These are phyloP conservation scores for Gyromitra esculenta DNA, from an alignment of 2,329 filamentous ascomycete genomes.

Conservation along the genomic window DNA sequence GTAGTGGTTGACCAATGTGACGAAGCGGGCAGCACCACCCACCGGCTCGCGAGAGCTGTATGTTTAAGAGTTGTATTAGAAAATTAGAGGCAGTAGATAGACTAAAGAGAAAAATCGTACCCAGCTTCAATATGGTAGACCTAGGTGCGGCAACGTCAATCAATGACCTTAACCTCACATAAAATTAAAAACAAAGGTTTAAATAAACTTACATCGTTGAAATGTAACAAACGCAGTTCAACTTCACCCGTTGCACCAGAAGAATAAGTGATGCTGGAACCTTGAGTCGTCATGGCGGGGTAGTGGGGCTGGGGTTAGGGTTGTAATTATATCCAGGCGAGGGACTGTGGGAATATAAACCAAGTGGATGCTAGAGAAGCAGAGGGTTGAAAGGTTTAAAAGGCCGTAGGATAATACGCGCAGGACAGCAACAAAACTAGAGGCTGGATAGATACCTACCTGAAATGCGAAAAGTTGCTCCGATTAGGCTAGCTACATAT, in stretches of 20 bases:
- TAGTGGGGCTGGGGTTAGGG: slow-evolving; percentile 32
- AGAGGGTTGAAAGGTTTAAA: slow-evolving; percentile 8
- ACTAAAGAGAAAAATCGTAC: slow-evolving; percentile 54
- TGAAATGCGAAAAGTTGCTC: neutral
- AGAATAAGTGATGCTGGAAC: slow-evolving; percentile 54
- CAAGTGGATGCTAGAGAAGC: neutral
- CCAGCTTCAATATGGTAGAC: slow-evolving; percentile 81
- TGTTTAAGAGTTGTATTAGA: slow-evolving; percentile 30
- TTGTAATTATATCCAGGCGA: neutral
- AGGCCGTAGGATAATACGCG: neutral
- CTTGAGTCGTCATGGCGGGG: slow-evolving; percentile 31
- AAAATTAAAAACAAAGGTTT: neutral
- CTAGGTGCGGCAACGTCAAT: slow-evolving; percentile 15
- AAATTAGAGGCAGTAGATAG: slow-evolving; percentile 4
- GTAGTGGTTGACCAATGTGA: slow-evolving; percentile 80
- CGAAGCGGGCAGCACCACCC: slow-evolving; percentile 82
- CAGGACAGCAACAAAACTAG: too few relatives aligned
- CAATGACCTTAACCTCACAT: neutral
- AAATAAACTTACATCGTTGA: slow-evolving; percentile 74
- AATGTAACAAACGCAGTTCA: slow-evolving; percentile 84
- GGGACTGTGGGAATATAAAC: neutral
- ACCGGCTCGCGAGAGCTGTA: slow-evolving; percentile 78
- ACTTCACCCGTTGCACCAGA: slow-evolving; percentile 64
- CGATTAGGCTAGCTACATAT: neutral
- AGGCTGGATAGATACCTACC: neutral